Evolutionary conservation across 176 grass and related monocot species (phyloP), one percentile per base, ranked within the genome.

Genomic region (Chloris gayana): DNA sequence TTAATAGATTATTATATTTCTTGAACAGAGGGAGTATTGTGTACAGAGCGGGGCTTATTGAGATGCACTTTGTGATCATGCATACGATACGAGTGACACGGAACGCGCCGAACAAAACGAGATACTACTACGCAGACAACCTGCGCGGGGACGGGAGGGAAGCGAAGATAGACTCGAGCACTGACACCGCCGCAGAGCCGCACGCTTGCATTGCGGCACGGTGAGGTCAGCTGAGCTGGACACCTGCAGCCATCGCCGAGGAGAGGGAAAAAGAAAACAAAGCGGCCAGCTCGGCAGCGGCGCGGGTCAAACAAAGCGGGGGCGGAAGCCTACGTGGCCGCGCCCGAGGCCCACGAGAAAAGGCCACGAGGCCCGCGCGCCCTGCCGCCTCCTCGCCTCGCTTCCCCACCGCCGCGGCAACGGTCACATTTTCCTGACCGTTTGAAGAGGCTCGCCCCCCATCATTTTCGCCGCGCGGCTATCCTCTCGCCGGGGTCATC

Each of bases 401-500:
- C 9, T 58, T 9, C 32, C 31, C 47, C 64, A 30, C 14, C 53
- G 3, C 14, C 64, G 19, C 47, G 32, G 74, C 88, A 94, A 94
- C 88, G 91, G 88, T 78, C 69, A 44, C 69, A 51, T 57, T 88
- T 94, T 94, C 80, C 67, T 50, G 88, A 94, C 88, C 88, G 85
- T 94, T 91, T 82, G 88, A 88, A 88, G 60, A 10, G 9, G 26
- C 21, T 25, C 73, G 13, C 56, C 18, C 25, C 22, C 53, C 15
- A 6, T 46, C 59, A 18, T 68, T 51, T 64, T 46, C 69, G 58
- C 56, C 3, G 22, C n/a, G n/a, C 0, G 51, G 19, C 51, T 19
- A 5, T 1, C n/a, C n/a, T 59, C 56, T 24, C 56, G 56, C 22
- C 54, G 54, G 19, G 51, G 19, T 17, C 15, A 18, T 1, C 4